Base-by-base conservation (phyloP, 345 rosid genomes). In the Aquilaria malaccensis region DNA sequence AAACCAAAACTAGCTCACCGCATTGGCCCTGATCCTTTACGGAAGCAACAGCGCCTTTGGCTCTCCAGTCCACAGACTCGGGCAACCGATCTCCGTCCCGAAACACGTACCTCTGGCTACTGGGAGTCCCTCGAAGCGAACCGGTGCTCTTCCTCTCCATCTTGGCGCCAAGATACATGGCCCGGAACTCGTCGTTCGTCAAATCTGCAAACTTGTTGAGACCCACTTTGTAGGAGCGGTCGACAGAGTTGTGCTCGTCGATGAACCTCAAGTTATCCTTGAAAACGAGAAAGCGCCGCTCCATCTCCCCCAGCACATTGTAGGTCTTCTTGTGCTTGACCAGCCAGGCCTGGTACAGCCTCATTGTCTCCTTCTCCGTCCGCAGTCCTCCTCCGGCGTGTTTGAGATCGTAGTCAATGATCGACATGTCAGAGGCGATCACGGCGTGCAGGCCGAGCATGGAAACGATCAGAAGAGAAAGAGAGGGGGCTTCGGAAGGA, bases 181-280 rank as follows among this genome's bases (percentile, higher is more conserved):
- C 13, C 30, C 45, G 53, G 45, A 71, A 88, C 74, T 88, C 91
- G 31, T 77, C 85, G 47, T 81, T 80, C 50, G 78, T 77, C 68
- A 88, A 62, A 78, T 87, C 89, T 0, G 89, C 89, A 66, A 85
- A 87, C 78, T 61, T 72, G 64, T 75, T 85, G 60, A 87, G 64
- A 11, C 89, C 91, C 4, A 87, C 76, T 45, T 68, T 72, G 13
- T 85, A 87, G 11, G 68, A 64, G 45, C 74, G 76, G 54, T 70
- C 68, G 30, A 30, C 66, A 2, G 77, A 68, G 69, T 85, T 87
- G 3, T 80, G 84, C 13, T 81, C 75, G 55, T 65, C 74, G 7
- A 85, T 61, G n/a, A 81, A 84, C 64, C 64, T 77, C 48, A 83
- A 63, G 32, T 88, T 88, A 45, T 88, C 87, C 76, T 75, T 74